Evolutionary conservation across 208 protist species (phyloP), one percentile per base, ranked within the genome.

Genomic region (Porcisia deanei): DNA sequence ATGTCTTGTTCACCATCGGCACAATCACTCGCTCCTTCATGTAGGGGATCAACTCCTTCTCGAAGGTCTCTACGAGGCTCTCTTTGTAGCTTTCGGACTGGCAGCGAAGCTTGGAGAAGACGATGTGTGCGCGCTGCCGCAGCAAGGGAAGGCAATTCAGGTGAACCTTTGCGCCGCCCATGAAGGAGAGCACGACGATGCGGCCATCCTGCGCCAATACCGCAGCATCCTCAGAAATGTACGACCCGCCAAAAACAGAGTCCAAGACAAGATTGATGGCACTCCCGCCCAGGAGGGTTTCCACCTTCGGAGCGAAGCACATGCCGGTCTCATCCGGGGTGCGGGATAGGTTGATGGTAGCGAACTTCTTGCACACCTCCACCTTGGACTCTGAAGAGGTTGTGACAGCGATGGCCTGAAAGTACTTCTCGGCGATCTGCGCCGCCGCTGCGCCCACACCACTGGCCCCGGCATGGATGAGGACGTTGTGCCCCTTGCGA

Each of bases 401-500:
- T 25, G 85, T 91, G 30, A 93, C 77, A 16, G 86, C 88, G 6
- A 73, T 91, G 4, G 86, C 91, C 47, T 84, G 65, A 72, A 96
- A 96, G 82, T 91, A 89, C 66, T 91, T 91, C 76, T 95, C 89
- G 25, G 87, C 88, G 10, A 98, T 54, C 82, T 98, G 97, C 45
- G 89, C 86, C 1, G 88, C 74, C 12, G 93, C 91, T 22, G 86
- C 94, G 47, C 95, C 96, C 5, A 99, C 93, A 43, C 97, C 97
- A 75, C 92, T 96, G 43, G 91, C 92, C 39, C 88, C 92, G 54
- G 93, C 93, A 76, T 98, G 94, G 52, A 98, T 88, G 16, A 98
- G 84, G 41, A 98, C 92, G 43, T 79, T 82, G 37, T 98, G 76
- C 18, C 85, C 89, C 39, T 85, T 75, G 81, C 87, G 68, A 22